Evolutionary conservation across 768 basidiomycete genomes (phyloP).

Genomic region (Lanmaoa rubissima): DNA sequence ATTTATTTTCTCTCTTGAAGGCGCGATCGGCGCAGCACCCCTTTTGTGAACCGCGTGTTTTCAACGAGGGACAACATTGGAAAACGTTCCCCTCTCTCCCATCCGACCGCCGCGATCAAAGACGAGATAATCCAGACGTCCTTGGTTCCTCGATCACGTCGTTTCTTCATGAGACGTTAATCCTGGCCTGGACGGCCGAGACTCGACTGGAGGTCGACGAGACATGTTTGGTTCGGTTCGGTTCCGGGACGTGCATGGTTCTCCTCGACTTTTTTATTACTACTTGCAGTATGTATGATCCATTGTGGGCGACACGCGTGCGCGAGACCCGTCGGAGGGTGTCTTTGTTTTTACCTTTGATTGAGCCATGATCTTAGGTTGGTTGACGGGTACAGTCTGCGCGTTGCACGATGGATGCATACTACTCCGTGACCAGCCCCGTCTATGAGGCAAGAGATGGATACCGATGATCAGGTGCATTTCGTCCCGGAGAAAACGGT

Average conservation of each 20-base stretch:
- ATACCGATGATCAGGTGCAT: not conserved
- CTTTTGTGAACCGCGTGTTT: slow-evolving; percentile 19
- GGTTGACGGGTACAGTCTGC: not conserved
- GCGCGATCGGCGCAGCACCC: slow-evolving; percentile 12
- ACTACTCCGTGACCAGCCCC: too few species aligned
- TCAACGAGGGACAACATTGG: slow-evolving; percentile 19
- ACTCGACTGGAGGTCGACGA: not conserved
- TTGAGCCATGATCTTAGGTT: not conserved
- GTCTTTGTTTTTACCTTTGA: not conserved
- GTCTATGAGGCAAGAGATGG: too few species aligned
- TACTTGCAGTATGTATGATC: not conserved
- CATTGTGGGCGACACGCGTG: not conserved
- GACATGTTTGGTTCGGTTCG: not conserved
- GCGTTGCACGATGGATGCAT: not conserved
- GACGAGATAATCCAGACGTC: not conserved
- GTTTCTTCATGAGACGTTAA: not conserved
- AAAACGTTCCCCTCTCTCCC: not conserved
- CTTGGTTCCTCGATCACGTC: slow-evolving; percentile 6
- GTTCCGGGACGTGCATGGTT: slow-evolving; percentile 6
- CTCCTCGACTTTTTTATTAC: not conserved
- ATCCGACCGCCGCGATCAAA: slow-evolving; percentile 2
- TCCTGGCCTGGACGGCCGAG: not conserved
- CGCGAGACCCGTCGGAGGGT: not conserved
- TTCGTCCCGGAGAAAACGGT: not conserved
- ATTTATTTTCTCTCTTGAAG: not conserved